These are phyloP conservation scores for Stephanodiscus triporus DNA, from an alignment of 108 stramenopile genomes.

Conservation along the genomic window DNA sequence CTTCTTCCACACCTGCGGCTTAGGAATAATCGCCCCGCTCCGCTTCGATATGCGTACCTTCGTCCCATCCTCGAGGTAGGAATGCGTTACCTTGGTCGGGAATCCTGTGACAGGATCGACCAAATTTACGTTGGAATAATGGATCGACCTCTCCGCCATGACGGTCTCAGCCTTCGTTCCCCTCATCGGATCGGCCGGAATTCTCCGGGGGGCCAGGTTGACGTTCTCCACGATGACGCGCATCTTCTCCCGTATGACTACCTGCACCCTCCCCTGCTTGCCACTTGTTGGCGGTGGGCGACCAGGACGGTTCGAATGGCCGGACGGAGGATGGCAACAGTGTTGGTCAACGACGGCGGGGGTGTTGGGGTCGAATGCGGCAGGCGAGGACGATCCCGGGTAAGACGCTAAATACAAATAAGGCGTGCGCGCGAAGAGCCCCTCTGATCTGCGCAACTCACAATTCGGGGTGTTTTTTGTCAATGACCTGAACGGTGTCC, in stretches of 20 bases:
- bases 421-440: too few species aligned
- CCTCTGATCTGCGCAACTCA: too few species aligned
- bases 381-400: too few species aligned
- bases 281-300: too few species aligned
- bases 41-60: conserved; percentile 92
- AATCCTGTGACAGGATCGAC: conserved; percentile 80
- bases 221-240: conserved; percentile 94
- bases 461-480: conserved; percentile 82
- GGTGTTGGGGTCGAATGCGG: too few species aligned
- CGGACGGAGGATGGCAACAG: too few species aligned
- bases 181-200: conserved; percentile 73
- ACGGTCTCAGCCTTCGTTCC: conserved; percentile 65
- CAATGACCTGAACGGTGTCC: conserved; percentile 93
- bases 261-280: conserved; percentile 83
- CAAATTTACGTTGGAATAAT: conserved; percentile 90
- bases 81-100: conserved; percentile 84
- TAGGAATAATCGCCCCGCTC: conserved; percentile 92
- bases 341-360: too few species aligned
- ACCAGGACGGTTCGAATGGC: too few species aligned
- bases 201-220: conserved; percentile 74
- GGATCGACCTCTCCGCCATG: conserved; percentile 70
- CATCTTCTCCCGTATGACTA: conserved; percentile 79
- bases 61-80: conserved; percentile 91
- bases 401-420: too few species aligned
- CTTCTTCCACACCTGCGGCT: conserved; percentile 77